These are phyloP conservation scores for Syzygium malaccense DNA, from an alignment of 441 rosid genomes.

Conservation along the genomic window DNA sequence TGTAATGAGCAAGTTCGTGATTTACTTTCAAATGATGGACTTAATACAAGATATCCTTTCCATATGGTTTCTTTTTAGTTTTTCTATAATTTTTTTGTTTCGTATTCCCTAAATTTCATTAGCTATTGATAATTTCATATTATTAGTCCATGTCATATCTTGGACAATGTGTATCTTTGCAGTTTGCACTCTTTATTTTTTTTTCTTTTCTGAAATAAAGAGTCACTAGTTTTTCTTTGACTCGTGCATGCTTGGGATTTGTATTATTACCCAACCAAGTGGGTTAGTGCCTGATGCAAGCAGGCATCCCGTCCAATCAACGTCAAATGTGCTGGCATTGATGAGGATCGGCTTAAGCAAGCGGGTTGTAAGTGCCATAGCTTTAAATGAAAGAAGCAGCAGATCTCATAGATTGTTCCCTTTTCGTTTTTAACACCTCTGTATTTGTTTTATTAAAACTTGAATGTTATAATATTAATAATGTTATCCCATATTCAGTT, in stretches of 20 bases:
- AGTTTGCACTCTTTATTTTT: neutral
- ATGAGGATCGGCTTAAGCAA: neutral
- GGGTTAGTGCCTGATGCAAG: neutral
- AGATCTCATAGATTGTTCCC: neutral
- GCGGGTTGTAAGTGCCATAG: neutral
- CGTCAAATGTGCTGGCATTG: neutral
- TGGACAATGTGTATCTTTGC: neutral
- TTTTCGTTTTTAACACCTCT: neutral
- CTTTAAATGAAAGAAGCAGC: neutral
- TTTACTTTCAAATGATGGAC: neutral
- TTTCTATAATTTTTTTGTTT: neutral
- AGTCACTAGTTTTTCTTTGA: neutral
- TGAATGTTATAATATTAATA: neutral
- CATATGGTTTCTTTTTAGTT: neutral
- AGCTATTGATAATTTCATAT: neutral
- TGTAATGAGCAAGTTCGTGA: too few species aligned
- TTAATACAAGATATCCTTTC: neutral
- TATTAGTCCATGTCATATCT: neutral
- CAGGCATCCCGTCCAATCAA: neutral
- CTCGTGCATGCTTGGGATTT: neutral
- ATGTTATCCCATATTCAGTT: too few species aligned
- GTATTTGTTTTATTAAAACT: neutral
- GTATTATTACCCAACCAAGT: too few species aligned
- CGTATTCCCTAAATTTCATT: neutral
- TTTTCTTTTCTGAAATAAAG: neutral